Evolutionary conservation across 2,329 filamentous ascomycete genomes (phyloP).

Genomic region (Fusarium odoratissimum): DNA sequence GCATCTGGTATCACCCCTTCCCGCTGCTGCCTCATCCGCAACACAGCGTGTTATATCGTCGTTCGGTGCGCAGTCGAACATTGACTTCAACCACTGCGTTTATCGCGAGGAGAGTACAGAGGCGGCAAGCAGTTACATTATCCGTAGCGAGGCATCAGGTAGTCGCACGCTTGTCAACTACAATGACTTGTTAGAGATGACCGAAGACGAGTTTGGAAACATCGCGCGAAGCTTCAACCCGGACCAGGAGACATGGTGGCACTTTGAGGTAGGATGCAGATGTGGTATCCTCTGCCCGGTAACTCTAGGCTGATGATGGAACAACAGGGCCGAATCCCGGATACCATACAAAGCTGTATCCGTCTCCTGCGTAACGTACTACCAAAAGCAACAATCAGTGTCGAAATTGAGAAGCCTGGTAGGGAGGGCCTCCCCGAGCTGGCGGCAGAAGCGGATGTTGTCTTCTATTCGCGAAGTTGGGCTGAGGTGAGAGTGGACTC

Average conservation of each 20-base stretch:
- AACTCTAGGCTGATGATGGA: conserved; percentile 27
- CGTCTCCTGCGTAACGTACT: conserved; percentile 61
- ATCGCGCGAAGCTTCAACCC: conserved; percentile 54
- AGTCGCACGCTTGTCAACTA: conserved; percentile 78
- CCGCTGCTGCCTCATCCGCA: conserved; percentile 62
- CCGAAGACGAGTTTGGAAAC: conserved; percentile 65
- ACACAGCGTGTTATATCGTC: conserved; percentile 65
- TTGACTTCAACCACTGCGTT: conserved; percentile 68
- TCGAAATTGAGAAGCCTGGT: conserved; percentile 78
- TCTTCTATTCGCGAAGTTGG: conserved; percentile 81
- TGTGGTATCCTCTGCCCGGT: neutral
- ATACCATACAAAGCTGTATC: conserved; percentile 70
- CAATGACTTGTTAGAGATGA: conserved; percentile 77
- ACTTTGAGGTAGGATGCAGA: conserved; percentile 71
- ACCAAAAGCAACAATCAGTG: conserved; percentile 66
- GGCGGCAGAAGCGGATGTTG: conserved; percentile 72
- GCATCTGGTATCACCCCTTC: conserved; percentile 65
- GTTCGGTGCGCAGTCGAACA: conserved; percentile 56
- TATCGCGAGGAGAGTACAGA: conserved; percentile 66
- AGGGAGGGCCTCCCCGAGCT: conserved; percentile 69
- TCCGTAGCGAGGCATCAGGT: conserved; percentile 68
- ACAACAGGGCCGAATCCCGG: conserved; percentile 70
- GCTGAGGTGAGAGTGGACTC: conserved; percentile 65
- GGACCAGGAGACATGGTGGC: conserved; percentile 68
- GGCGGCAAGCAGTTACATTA: conserved; percentile 76